A percentile compares a stretch with the other conserved stretches of the same genome.
phyloP scores from a whole-genome alignment of 306 rosid genomes.

The Cajanus cajan region DNA sequence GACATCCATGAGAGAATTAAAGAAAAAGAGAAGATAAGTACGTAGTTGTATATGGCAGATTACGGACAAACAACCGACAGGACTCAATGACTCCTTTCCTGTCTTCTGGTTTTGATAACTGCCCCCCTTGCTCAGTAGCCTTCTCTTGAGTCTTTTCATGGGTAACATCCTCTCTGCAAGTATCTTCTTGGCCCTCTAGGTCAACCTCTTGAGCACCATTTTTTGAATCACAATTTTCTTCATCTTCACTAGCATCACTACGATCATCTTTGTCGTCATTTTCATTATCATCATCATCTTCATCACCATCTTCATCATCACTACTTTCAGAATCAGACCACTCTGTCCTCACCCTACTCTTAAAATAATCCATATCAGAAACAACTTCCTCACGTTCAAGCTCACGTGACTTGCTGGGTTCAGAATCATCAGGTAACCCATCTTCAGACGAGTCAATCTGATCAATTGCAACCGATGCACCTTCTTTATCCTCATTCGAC shows the following conservation, averaged over 20 bases:
- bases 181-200: conserved; percentile 28
- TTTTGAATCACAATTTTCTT: conserved; percentile 21
- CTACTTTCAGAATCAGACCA: conserved; percentile 88
- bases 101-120: conserved; percentile 39
- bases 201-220: conserved; percentile 32
- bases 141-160: conserved; percentile 32
- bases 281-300: conserved; percentile 44
- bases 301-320: conserved; percentile 40
- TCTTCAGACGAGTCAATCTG: conserved; percentile 33
- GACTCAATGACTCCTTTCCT: conserved; percentile 55
- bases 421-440: conserved; percentile 18
- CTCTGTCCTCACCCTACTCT: conserved; percentile 66
- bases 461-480: conserved; percentile 23
- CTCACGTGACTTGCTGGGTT: conserved; percentile 27
- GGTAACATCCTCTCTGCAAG: conserved; percentile 18
- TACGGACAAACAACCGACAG: conserved; percentile 78
- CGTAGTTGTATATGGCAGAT: conserved; percentile 82
- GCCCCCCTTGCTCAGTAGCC: conserved; percentile 27
- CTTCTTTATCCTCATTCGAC: conserved; percentile 34
- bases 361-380: conserved; percentile 83
- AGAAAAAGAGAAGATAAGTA: conserved; percentile 25
- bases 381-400: conserved; percentile 42
- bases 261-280: conserved; percentile 34
- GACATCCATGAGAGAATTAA: not conserved
- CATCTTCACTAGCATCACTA: conserved; percentile 13